These are phyloP conservation scores for Gloeophyllum trabeum DNA, from an alignment of 768 basidiomycete species.

Conservation along the genomic window DNA sequence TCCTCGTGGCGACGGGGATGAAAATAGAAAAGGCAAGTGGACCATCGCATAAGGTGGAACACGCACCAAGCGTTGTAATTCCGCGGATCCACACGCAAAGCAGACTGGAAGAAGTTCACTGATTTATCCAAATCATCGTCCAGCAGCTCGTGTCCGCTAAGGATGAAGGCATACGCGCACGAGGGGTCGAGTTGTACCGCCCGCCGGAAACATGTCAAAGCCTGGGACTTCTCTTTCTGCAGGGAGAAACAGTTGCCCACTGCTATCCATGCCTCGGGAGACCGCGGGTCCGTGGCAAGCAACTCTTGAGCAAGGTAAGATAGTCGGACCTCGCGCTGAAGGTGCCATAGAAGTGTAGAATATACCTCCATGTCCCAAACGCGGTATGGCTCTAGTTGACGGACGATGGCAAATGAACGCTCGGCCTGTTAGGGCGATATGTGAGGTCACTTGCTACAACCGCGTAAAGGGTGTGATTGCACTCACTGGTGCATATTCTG, in stretches of 20 bases:
- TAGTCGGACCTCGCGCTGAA: conserved; percentile 72
- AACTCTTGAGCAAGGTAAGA: conserved; percentile 92
- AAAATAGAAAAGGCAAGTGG: conserved; percentile 11
- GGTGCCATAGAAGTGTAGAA: conserved; percentile 93
- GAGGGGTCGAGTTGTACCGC: conserved; percentile 82
- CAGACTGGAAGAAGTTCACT: conserved; percentile 83
- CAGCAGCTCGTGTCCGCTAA: conserved; percentile 94
- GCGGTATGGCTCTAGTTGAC: conserved; percentile 82
- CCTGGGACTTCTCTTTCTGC: conserved; percentile 88
- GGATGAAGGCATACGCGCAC: conserved; percentile 92
- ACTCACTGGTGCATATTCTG: conserved; percentile 82
- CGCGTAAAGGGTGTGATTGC: not conserved
- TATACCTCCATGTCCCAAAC: conserved; percentile 92
- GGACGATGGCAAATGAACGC: conserved; percentile 74
- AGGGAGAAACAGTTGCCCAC: conserved; percentile 93
- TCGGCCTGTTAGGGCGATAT: conserved; percentile 49
- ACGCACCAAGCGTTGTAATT: conserved; percentile 98
- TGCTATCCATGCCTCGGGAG: conserved; percentile 90
- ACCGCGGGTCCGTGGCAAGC: conserved; percentile 71
- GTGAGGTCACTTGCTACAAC: conserved; percentile 1
- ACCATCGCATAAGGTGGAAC: conserved; percentile 12
- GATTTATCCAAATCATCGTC: conserved; percentile 94
- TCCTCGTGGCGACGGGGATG: not conserved
- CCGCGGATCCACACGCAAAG: conserved; percentile 81
- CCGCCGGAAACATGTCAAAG: conserved; percentile 87